Evolutionary conservation across 2,329 filamentous ascomycete species (phyloP), one percentile per base, ranked within the genome.

Genomic region (Microdochium bolleyi): DNA sequence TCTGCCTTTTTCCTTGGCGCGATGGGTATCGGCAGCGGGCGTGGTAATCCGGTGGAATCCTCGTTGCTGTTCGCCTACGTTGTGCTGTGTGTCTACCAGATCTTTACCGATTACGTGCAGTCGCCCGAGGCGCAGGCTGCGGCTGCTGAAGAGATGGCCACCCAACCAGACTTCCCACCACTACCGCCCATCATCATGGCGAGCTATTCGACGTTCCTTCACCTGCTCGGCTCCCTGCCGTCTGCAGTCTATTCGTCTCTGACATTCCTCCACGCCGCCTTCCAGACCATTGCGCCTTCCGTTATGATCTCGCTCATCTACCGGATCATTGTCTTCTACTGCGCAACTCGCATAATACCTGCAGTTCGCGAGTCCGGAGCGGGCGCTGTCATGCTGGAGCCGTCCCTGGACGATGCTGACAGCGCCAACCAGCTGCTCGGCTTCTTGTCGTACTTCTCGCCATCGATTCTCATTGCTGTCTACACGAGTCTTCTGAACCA

Each of bases 1-100:
- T 95, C 91, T 51, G 90, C 89, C 50, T 85, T 96, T 57, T 96
- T 97, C 64, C 77, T 99, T 14, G 94, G 90, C 67, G 89, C 88
- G 14, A 96, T 92, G 78, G 94, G 94, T 24, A 96, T 97, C 61
- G 89, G 88, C 56, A 96, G 89, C 62, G 92, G 92, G 1, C 85
- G 92, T 62, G 94, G 94, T 56, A 99, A 96, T 63, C 90, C 92
- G 2, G 88, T 97, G 52, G 92, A 99, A 71, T 95, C 90, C 60
- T 96, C 92, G 22, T 76, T 99, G 11, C 80, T 99, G 54, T 97
- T 99, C 65, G 92, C 94, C 63, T 99, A 99, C 70, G 84, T 96
- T 56, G 94, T 96, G n/a, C 85, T 99, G 57, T 97, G 92, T 74
- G 88, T 97, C 65, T 99, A 97, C 73, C 94, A 99, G 70, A 97